Base-by-base conservation (phyloP, 2,329 filamentous ascomycete genomes). In the Xylariaceae sp. region DNA sequence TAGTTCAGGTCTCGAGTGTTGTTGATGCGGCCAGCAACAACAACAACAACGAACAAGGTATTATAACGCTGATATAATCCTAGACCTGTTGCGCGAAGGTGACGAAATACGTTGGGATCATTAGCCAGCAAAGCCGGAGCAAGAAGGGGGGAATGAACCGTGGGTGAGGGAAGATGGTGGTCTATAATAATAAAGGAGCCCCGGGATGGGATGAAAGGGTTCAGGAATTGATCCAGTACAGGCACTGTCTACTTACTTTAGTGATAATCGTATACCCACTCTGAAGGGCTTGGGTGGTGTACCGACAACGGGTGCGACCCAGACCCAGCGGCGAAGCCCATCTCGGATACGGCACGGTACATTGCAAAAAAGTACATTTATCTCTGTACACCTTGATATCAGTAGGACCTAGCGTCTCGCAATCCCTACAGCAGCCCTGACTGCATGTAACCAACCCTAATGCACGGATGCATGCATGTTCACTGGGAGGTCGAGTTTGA, bases 21-120 rank as follows among this genome's bases (percentile, higher is more conserved):
- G 33, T 36, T 38, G 14, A n/a, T n/a, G 40, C 36, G 31, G 26
- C 40, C 12, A 18, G 26, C 9, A 33, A 15, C 31, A n/a, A n/a
- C n/a, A n/a, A n/a, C 34, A 40, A 28, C 23, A 32, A 37, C 16
- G 14, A 33, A 30, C 19, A 31, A 30, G 29, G 24, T 29, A 34
- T 31, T 26, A 23, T 26, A 29, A 37, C 36, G 36, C 21, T 27
- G 17, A 31, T 52, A 51, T 50, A 54, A 53, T 52, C 53, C 50
- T 45, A 48, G 47, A 50, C 50, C 53, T 48, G 47, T 48, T 47
- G 48, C 31, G n/a, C 16, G 33, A 17, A 33, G 42, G 43, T 26
- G 39, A 39, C 36, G 39, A 35, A 39, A 36, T 27, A 34, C 11
- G 33, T 36, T 40, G 39, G 33, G 43, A 33, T 43, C 37, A 33